A percentile compares a stretch with the other conserved stretches of the same genome.
These are phyloP conservation scores for Leccinum brunneo-olivaceum DNA, from an alignment of 1,284 basidiomycete species.

Conservation along the genomic window DNA sequence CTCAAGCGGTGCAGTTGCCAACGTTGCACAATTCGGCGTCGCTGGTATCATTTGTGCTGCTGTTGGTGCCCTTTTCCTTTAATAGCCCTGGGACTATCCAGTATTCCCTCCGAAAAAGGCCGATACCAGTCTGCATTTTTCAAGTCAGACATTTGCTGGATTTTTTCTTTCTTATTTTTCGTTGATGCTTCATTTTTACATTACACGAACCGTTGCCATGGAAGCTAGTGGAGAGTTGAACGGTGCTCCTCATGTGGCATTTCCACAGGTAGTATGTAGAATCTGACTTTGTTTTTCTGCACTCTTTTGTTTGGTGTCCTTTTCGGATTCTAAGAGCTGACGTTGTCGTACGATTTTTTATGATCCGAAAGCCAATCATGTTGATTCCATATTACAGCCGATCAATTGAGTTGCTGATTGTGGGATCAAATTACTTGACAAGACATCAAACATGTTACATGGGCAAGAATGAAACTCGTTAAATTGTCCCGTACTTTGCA, in stretches of 20 bases:
- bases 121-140: conserved; percentile 18
- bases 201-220: conserved; percentile 10
- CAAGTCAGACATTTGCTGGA: conserved; percentile 11
- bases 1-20: conserved; percentile 27
- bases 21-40: conserved; percentile 33
- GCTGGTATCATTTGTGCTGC: conserved; percentile 44
- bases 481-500: too few species aligned
- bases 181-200: conserved; percentile 14
- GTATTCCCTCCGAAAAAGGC: conserved; percentile 7
- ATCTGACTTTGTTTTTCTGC: conserved; percentile 1
- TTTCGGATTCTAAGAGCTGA: conserved; percentile 13
- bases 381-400: background rate
- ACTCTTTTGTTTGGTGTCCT: background rate
- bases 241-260: background rate
- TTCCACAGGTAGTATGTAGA: conserved; percentile 3
- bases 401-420: background rate
- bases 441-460: too few species aligned
- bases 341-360: conserved; percentile 7
- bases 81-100: background rate
- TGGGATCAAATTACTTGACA: background rate
- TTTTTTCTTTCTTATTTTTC: conserved; percentile 8
- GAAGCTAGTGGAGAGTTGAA: conserved; percentile 1
- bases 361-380: conserved; percentile 8
- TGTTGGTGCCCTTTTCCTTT: conserved; percentile 38
- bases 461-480: too few species aligned